A percentile compares a stretch with the other conserved stretches of the same genome.
Evolutionary conservation across 306 rosid genomes (phyloP).

Genomic region (Trichosanthes truncata): DNA sequence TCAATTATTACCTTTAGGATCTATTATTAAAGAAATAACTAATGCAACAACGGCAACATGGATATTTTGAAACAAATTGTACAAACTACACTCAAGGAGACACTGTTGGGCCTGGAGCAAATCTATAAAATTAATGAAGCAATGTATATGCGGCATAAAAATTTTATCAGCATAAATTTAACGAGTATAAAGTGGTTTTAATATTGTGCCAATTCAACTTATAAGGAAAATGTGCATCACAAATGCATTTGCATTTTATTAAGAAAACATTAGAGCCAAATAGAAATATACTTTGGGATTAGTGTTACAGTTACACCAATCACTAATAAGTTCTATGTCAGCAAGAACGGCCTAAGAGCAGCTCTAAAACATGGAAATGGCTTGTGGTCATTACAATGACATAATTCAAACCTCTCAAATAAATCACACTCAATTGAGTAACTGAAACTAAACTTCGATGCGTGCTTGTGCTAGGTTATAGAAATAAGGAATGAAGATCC

Average conservation of each 20-base stretch:
- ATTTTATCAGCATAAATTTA: neutral
- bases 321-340: neutral
- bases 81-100: neutral
- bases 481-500: neutral
- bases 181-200: neutral
- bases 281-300: neutral
- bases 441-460: neutral
- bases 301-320: neutral
- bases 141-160: neutral
- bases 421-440: neutral
- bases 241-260: neutral
- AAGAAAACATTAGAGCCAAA: neutral
- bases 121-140: neutral
- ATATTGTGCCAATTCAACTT: neutral
- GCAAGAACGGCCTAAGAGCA: neutral
- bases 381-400: neutral
- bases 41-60: neutral
- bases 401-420: neutral
- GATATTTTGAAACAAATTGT: neutral
- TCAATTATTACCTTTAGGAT: constrained; percentile 8
- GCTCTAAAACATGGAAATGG: neutral
- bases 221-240: neutral
- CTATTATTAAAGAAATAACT: neutral
- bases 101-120: neutral
- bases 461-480: neutral